These are phyloP conservation scores for Teunomyces pallodes DNA, from an alignment of 805 yeast genomes.

Conservation along the genomic window DNA sequence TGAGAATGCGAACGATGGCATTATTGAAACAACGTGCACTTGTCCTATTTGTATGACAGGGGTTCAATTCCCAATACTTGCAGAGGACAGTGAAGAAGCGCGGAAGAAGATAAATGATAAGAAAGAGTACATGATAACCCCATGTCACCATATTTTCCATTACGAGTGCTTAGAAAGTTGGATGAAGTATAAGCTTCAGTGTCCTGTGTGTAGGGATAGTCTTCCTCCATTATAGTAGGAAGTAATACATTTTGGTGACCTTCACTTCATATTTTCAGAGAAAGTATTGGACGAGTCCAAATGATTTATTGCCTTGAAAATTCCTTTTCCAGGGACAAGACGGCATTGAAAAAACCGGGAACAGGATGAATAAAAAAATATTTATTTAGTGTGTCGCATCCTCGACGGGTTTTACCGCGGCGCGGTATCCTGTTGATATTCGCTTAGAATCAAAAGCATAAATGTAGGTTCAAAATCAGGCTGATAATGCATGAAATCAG, in stretches of 20 bases:
- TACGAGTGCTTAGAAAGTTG: slow-evolving; percentile 84
- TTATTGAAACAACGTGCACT: slow-evolving; percentile 51
- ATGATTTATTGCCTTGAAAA: no score
- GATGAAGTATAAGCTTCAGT: slow-evolving; percentile 91
- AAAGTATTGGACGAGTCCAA: neutral
- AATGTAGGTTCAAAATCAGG: no score
- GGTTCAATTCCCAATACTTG: slow-evolving; percentile 54
- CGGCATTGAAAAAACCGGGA: neutral
- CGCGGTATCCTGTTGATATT: no score
- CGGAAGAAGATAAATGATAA: slow-evolving; percentile 7
- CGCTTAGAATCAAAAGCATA: no score
- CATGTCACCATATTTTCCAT: slow-evolving; percentile 89
- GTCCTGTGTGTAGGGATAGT: slow-evolving; percentile 88
- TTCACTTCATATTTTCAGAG: neutral
- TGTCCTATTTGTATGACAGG: slow-evolving; percentile 91
- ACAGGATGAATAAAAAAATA: neutral
- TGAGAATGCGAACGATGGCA: slow-evolving; percentile 20
- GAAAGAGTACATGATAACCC: slow-evolving; percentile 72
- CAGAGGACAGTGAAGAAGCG: slow-evolving; percentile 12
- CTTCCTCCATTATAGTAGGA: slow-evolving; percentile 69
- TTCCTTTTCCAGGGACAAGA: neutral
- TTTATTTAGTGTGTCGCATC: neutral
- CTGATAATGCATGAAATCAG: no score
- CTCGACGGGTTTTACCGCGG: no score
- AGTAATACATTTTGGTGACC: neutral